Percentiles rank a stretch among this genome's conserved stretches.
Conservation (phyloP, 1,284 basidiomycete genomes). For the Rhizoctonia solani region DNA sequence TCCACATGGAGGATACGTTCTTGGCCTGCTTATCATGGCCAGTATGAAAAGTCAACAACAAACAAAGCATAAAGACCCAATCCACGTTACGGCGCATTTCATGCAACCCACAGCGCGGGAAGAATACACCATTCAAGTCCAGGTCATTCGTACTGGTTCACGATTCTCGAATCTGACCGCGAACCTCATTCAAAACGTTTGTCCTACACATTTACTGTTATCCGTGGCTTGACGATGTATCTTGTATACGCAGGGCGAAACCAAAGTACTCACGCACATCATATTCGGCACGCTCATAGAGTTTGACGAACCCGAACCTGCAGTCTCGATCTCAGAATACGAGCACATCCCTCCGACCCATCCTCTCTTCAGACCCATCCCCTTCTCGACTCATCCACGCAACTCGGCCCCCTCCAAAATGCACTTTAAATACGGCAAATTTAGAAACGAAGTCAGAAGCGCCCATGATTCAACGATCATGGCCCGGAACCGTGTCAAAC, state of each 20-base stretch:
- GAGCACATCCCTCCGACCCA: constrained; percentile 46
- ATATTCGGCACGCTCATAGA: constrained; percentile 59
- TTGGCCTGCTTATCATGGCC: constrained; percentile 59
- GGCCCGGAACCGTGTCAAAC: constrained; percentile 43
- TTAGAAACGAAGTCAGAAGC: constrained; percentile 47
- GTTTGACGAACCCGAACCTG: constrained; percentile 1
- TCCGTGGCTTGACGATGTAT: background rate
- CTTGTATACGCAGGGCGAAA: constrained; percentile 48
- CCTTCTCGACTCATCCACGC: constrained; percentile 58
- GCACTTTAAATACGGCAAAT: constrained; percentile 45
- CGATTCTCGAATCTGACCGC: constrained; percentile 60
- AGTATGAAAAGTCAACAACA: constrained; percentile 55
- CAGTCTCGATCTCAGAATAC: background rate
- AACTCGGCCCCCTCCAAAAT: constrained; percentile 41
- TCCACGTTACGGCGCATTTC: constrained; percentile 64
- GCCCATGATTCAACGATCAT: constrained; percentile 51
- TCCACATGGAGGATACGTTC: constrained; percentile 55
- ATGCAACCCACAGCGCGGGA: constrained; percentile 50
- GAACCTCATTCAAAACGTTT: constrained; percentile 59
- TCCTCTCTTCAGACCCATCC: constrained; percentile 59
- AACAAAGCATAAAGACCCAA: constrained; percentile 56
- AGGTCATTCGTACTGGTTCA: constrained; percentile 53
- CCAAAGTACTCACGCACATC: constrained; percentile 56
- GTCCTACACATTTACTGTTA: constrained; percentile 33
- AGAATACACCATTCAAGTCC: constrained; percentile 55